Conservation (phyloP, 176 grass and related monocot genomes). For the Oropetium thomaeum region DNA sequence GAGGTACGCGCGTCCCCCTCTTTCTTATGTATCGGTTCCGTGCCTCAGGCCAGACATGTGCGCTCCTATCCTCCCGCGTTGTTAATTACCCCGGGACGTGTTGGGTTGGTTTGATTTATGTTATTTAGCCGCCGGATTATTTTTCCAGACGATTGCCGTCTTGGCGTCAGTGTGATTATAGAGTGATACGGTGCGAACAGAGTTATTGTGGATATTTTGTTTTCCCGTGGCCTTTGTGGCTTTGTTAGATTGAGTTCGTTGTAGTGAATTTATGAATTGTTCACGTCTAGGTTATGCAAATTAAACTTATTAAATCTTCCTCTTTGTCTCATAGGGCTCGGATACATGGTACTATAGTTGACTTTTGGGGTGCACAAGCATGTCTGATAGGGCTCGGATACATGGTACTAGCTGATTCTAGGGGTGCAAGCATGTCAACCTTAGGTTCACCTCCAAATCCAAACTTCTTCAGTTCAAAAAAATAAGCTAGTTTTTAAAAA, state of each 20-base stretch:
- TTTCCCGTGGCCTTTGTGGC: neutral
- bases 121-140: neutral
- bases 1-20: constrained; percentile 40
- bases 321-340: neutral
- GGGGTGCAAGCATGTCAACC: no score
- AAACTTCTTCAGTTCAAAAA: no score
- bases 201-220: neutral
- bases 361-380: no score
- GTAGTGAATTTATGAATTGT: neutral
- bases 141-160: neutral
- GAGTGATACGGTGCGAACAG: neutral
- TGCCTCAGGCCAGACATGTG: neutral
- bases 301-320: neutral
- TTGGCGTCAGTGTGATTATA: neutral
- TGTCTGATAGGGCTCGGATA: no score
- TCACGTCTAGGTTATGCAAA: neutral
- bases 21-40: no score
- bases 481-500: no score
- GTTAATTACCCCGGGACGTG: neutral
- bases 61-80: neutral
- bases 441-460: no score
- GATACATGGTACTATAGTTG: neutral
- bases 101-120: neutral
- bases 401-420: no score
- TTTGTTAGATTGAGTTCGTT: constrained; percentile 2